Conservation (phyloP, 176 grass and related monocot species). For the Carex cristatella region DNA sequence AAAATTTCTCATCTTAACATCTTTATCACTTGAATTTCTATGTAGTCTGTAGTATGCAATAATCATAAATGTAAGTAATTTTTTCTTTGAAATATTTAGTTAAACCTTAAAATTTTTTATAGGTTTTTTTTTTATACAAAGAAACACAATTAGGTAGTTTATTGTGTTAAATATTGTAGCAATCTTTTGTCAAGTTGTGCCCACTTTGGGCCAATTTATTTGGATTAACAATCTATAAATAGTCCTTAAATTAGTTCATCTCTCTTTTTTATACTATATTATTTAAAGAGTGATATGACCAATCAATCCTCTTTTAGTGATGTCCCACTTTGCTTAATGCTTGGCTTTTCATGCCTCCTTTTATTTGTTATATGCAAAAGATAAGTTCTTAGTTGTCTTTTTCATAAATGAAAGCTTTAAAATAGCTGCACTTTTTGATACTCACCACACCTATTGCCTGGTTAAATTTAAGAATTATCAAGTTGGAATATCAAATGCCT, state of each 20-base stretch:
- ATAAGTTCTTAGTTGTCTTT: background rate
- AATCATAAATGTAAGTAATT: background rate
- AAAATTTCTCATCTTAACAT: background rate
- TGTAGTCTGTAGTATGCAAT: background rate
- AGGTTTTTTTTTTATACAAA: background rate
- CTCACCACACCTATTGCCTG: background rate
- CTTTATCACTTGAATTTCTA: background rate
- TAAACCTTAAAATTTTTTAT: background rate
- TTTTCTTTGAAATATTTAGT: background rate
- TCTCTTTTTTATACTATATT: background rate
- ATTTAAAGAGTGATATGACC: background rate
- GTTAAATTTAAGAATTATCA: background rate
- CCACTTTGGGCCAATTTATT: background rate
- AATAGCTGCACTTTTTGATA: background rate
- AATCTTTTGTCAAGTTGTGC: background rate
- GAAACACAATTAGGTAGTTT: background rate
- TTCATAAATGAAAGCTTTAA: conserved; percentile 11
- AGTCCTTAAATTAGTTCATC: background rate
- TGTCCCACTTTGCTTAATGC: conserved; percentile 4
- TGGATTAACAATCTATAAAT: background rate
- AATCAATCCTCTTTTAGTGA: background rate
- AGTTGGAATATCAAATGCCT: background rate
- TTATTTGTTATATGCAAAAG: conserved; percentile 14
- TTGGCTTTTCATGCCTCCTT: background rate
- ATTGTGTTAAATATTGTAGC: background rate